Conservation (phyloP, 2,329 filamentous ascomycete species). For the Phialophora chinensis region DNA sequence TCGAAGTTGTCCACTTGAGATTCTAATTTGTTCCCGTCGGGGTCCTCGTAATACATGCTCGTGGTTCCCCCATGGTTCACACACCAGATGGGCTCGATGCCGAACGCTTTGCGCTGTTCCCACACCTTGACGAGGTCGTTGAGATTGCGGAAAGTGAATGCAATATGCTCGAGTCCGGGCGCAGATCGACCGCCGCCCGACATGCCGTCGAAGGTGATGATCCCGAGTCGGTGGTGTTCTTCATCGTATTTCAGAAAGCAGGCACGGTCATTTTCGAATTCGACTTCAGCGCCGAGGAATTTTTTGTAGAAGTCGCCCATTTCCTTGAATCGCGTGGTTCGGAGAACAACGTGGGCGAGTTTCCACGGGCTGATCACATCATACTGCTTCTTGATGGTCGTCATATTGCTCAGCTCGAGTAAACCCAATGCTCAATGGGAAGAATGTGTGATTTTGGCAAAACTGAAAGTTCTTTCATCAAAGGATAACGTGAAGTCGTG, state of each 20-base stretch:
- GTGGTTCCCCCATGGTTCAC: conserved; percentile 1
- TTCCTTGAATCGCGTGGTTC: neutral
- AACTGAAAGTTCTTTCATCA: too few relatives aligned
- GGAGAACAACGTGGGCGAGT: neutral
- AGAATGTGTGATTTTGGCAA: too few relatives aligned
- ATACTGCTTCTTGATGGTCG: too few relatives aligned
- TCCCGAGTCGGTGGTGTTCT: neutral
- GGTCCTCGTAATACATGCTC: conserved; percentile 1
- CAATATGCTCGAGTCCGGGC: neutral
- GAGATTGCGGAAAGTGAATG: neutral
- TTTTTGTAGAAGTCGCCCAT: neutral
- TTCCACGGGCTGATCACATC: neutral
- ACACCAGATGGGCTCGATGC: neutral
- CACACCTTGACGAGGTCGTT: neutral
- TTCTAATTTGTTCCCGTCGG: neutral
- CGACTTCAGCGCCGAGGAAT: neutral
- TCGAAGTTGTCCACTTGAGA: neutral
- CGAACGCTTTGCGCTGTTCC: neutral
- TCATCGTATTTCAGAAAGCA: neutral
- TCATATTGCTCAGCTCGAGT: too few relatives aligned
- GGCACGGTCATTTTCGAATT: neutral
- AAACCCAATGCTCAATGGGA: too few relatives aligned
- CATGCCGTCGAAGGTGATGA: neutral
- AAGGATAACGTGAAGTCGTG: too few relatives aligned
- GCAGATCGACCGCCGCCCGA: neutral